A percentile compares a stretch with the other conserved stretches of the same genome.
phyloP scores from a whole-genome alignment of 176 grass and related monocot genomes.

The Triticum urartu region DNA sequence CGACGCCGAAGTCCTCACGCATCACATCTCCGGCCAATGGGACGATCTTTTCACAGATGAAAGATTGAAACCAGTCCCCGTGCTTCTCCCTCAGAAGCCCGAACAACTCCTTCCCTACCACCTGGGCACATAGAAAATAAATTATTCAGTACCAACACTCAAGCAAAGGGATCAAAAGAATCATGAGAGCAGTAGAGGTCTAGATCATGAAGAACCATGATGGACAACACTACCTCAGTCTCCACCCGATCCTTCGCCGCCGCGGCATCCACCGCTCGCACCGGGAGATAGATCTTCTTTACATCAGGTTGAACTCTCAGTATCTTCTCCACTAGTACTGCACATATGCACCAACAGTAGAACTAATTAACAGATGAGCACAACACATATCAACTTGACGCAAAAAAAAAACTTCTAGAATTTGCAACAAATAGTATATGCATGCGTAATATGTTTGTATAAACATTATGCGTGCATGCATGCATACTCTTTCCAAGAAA shows the following conservation, averaged over 20 bases:
- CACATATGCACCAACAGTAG: background rate
- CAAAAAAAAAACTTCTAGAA: no score
- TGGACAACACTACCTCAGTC: constrained; percentile 48
- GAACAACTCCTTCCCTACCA: constrained; percentile 69
- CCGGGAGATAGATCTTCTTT: constrained; percentile 71
- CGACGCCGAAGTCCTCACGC: constrained; percentile 52
- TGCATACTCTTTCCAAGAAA: constrained; percentile 78
- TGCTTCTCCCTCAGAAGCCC: background rate
- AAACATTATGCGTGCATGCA: no score
- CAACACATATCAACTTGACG: no score
- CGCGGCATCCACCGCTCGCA: constrained; percentile 42
- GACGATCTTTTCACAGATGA: constrained; percentile 49
- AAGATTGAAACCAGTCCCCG: constrained; percentile 28
- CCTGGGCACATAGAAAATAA: constrained; percentile 26
- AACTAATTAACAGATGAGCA: background rate
- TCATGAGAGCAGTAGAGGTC: background rate
- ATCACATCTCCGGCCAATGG: constrained; percentile 64
- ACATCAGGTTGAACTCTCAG: constrained; percentile 75
- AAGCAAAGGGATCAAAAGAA: background rate
- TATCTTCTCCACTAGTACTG: constrained; percentile 90
- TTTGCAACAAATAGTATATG: no score
- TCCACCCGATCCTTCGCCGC: constrained; percentile 56
- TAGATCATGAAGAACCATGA: background rate
- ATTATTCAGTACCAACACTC: background rate
- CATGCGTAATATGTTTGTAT: no score